Base-by-base conservation (phyloP, 106 monocot genomes). In the Acorus gramineus region DNA sequence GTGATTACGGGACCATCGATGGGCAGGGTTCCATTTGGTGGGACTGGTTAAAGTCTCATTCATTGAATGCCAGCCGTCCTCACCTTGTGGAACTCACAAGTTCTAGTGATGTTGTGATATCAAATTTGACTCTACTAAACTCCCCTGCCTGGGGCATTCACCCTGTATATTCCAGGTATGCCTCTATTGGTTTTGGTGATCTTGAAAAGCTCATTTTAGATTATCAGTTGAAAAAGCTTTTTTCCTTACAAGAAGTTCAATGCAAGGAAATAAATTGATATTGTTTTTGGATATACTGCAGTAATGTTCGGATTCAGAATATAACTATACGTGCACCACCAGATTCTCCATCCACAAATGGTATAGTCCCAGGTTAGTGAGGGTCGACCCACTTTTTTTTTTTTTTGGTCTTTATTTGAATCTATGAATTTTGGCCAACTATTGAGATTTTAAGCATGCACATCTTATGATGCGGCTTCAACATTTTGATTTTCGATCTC, bases 341-440 rank as follows among this genome's bases (percentile, higher is more conserved):
- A 46, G 84, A 80, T 76, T 81, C 81, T 73, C 81, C 82, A 49
- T 78, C 74, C 10, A 90, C 94, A 46, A 66, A 78, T 69, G 90
- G 94, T 13, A 78, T 95, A 46, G 94, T 95, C 5, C 94, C 94
- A 86, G 94, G 94, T 95, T 47, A 79, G 78, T 57, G 46, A 44
- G 12, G 6, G 49, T 63, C 2, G 8, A n/a, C 44, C 52, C 5
- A 11, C 11, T 66, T 55, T n/a, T 8, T 49, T 8, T 49, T 11
- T 63, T 6, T 49, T 49, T 49, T n/a, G 46, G 3, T 4, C 14
- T 49, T 6, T n/a, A 2, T 2, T 48, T n/a, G n/a, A n/a, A n/a
- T n/a, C n/a, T n/a, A n/a, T n/a, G n/a, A n/a, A n/a, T n/a, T n/a
- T n/a, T n/a, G n/a, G n/a, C n/a, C n/a, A n/a, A n/a, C n/a, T n/a